Evolutionary conservation across 192 early-diverging fungal genomes (phyloP).

Genomic region (Coemansia sp.): DNA sequence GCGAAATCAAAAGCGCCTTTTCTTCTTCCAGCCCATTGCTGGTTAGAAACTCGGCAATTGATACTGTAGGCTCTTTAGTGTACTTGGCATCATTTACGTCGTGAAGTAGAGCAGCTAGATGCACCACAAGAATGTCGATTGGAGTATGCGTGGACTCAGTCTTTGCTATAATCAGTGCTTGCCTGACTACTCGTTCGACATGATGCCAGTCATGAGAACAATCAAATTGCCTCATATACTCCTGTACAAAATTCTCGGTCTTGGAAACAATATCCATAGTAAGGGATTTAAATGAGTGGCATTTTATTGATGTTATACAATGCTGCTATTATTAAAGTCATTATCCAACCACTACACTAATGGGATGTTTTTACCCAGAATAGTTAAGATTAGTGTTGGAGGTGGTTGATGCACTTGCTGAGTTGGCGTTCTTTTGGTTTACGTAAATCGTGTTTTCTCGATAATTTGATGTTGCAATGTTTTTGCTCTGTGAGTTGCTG

Average conservation of each 20-base stretch:
- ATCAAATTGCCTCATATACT: constrained; percentile 64
- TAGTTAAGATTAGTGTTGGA: constrained; percentile 27
- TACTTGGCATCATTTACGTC: constrained; percentile 73
- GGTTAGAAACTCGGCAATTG: constrained; percentile 54
- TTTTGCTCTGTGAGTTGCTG: constrained; percentile 21
- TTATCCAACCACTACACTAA: neutral
- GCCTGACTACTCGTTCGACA: constrained; percentile 63
- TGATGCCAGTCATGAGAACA: constrained; percentile 71
- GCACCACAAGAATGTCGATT: constrained; percentile 58
- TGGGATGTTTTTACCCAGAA: neutral
- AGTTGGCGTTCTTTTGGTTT: constrained; percentile 29
- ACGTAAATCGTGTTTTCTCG: constrained; percentile 31
- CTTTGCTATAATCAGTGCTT: constrained; percentile 48
- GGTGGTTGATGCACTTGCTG: constrained; percentile 11
- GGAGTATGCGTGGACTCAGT: constrained; percentile 26
- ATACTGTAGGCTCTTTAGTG: constrained; percentile 34
- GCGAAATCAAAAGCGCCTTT: constrained; percentile 53
- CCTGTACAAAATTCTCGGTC: constrained; percentile 58
- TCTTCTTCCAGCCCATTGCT: constrained; percentile 40
- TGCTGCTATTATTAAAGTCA: too few species aligned
- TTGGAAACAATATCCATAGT: constrained; percentile 6
- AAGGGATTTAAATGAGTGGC: neutral
- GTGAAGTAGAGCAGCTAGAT: constrained; percentile 66
- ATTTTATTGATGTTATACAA: too few species aligned
- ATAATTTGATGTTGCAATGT: constrained; percentile 8